These are phyloP conservation scores for Penicillium polonicum DNA, from an alignment of 2,329 filamentous ascomycete genomes.

Conservation along the genomic window DNA sequence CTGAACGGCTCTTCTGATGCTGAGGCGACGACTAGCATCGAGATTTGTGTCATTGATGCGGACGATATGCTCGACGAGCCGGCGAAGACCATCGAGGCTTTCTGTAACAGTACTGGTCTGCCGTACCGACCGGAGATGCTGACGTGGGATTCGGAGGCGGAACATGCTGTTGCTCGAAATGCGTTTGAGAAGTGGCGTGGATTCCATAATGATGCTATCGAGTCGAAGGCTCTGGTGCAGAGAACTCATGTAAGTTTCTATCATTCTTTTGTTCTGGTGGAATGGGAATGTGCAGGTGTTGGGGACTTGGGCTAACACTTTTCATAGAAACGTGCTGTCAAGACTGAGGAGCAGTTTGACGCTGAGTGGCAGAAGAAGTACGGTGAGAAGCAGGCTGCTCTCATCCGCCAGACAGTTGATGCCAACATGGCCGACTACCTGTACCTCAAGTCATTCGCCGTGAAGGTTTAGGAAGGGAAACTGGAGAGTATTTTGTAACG, in stretches of 20 bases:
- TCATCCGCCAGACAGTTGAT: conserved; percentile 60
- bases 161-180: conserved; percentile 65
- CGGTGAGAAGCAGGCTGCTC: conserved; percentile 57
- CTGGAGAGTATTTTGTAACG: background rate
- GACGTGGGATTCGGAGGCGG: conserved; percentile 74
- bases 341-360: conserved; percentile 56
- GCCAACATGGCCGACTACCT: conserved; percentile 61
- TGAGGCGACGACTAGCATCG: conserved; percentile 24
- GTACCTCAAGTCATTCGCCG: conserved; percentile 64
- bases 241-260: conserved; percentile 42
- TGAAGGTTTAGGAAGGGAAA: conserved; percentile 46
- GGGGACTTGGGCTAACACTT: conserved; percentile 5
- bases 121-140: conserved; percentile 77
- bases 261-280: background rate
- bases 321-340: conserved; percentile 27
- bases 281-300: background rate
- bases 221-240: conserved; percentile 73
- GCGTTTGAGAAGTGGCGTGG: conserved; percentile 96
- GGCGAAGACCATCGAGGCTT: conserved; percentile 69
- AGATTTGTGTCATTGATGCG: conserved; percentile 85
- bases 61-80: conserved; percentile 91
- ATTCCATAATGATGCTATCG: conserved; percentile 92
- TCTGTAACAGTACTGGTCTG: conserved; percentile 78
- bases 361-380: conserved; percentile 62
- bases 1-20: conserved; percentile 29